Percentiles rank a stretch among this genome's conserved stretches.
These are phyloP conservation scores for Nyssa sinensis DNA, from an alignment of 148 eudicot genomes.

Conservation along the genomic window DNA sequence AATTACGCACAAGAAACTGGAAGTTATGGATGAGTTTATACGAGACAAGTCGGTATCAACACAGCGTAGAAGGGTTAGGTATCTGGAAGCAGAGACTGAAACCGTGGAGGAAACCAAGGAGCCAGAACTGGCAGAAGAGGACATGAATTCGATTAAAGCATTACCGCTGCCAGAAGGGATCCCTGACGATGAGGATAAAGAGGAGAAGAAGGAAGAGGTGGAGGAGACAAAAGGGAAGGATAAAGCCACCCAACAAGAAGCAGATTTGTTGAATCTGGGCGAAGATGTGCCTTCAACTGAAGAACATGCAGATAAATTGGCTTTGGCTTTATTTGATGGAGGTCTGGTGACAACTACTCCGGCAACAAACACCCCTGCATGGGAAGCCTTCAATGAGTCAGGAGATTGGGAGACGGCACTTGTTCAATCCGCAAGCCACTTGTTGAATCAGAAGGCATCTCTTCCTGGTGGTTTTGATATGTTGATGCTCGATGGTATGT, in stretches of 20 bases:
- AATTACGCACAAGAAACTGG: conserved; percentile 63
- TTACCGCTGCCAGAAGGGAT: conserved; percentile 62
- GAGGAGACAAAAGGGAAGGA: conserved; percentile 19
- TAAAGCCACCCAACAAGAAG: conserved; percentile 28
- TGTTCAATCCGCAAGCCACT: conserved; percentile 65
- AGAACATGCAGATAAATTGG: conserved; percentile 54
- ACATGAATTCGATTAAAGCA: conserved; percentile 64
- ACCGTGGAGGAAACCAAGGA: conserved; percentile 24
- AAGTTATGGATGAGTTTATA: conserved; percentile 73
- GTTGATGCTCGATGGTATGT: conserved; percentile 76
- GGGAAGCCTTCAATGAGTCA: conserved; percentile 62
- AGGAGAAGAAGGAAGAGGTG: conserved; percentile 18
- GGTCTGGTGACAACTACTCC: conserved; percentile 8
- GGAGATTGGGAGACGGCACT: conserved; percentile 79
- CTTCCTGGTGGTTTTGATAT: conserved; percentile 72
- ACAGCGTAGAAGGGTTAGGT: conserved; percentile 5
- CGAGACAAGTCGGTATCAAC: conserved; percentile 39
- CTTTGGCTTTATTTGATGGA: conserved; percentile 68
- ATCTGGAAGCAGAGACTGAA: conserved; percentile 23
- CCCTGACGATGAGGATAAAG: conserved; percentile 22
- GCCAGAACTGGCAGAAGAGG: conserved; percentile 31
- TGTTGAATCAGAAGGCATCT: conserved; percentile 54
- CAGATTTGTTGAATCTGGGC: conserved; percentile 57
- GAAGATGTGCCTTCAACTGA: conserved; percentile 43
- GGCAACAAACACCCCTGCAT: conserved; percentile 33